Evolutionary conservation across 1,139 yeast genomes (phyloP).

Genomic region (Zygoascus meyerae): DNA sequence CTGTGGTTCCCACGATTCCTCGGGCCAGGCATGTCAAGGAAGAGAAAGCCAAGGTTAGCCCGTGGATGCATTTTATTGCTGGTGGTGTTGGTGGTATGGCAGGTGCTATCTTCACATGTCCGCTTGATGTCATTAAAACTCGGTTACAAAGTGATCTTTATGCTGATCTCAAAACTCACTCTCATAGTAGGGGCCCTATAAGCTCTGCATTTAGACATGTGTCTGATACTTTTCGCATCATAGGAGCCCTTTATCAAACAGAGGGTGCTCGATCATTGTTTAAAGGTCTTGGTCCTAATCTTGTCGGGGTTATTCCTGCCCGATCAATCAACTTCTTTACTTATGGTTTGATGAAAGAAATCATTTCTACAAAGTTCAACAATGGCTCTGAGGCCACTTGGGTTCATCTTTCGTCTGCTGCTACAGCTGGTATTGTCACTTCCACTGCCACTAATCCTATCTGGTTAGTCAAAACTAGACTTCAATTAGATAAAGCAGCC

Average conservation of each 20-base stretch:
- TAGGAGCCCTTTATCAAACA: slow-evolving; percentile 56
- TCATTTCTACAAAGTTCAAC: slow-evolving; percentile 58
- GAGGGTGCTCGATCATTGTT: slow-evolving; percentile 88
- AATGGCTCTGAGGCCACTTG: slow-evolving; percentile 74
- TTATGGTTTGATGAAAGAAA: slow-evolving; percentile 83
- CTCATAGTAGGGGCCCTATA: slow-evolving; percentile 25
- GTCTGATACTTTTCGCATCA: slow-evolving; percentile 71
- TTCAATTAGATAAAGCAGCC: slow-evolving; percentile 69
- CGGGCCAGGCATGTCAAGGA: slow-evolving; percentile 14
- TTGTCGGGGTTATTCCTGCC: slow-evolving; percentile 98
- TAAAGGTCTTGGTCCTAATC: slow-evolving; percentile 92
- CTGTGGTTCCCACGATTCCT: slow-evolving; percentile 25
- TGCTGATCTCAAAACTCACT: slow-evolving; percentile 21
- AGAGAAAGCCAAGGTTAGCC: slow-evolving; percentile 42
- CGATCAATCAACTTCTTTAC: slow-evolving; percentile 95
- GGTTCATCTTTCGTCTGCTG: slow-evolving; percentile 85
- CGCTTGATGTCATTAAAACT: slow-evolving; percentile 94
- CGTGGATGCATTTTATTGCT: slow-evolving; percentile 98
- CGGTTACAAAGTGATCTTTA: slow-evolving; percentile 86
- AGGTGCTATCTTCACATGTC: slow-evolving; percentile 91
- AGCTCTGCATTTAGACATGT: slow-evolving; percentile 60
- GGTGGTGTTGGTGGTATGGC: slow-evolving; percentile 98
- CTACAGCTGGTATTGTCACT: slow-evolving; percentile 89
- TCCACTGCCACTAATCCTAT: slow-evolving; percentile 99
- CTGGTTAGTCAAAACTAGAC: slow-evolving; percentile 92